phyloP scores from a whole-genome alignment of 352 stramenopile species.

The Plasmopara viticola region DNA sequence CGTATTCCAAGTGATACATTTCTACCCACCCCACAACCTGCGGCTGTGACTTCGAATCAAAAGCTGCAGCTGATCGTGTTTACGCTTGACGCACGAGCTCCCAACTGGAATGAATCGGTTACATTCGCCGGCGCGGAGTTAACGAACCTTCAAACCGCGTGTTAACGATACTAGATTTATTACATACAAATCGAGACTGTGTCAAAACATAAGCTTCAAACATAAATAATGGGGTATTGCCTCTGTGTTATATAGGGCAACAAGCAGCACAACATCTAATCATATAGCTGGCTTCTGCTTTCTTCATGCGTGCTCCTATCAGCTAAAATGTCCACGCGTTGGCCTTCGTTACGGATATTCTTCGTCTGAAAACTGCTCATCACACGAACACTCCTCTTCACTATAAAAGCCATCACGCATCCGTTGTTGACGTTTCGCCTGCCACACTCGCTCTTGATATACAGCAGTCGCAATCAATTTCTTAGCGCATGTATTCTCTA shows the following conservation, averaged over 20 bases:
- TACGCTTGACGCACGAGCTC: constrained; percentile 27
- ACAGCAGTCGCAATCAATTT: constrained; percentile 64
- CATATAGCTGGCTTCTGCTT: too few relatives aligned
- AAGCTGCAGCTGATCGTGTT: constrained; percentile 49
- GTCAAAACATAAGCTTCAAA: too few relatives aligned
- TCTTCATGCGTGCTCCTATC: too few relatives aligned
- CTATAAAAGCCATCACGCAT: constrained; percentile 28
- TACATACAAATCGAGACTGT: too few relatives aligned
- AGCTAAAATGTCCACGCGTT: too few relatives aligned
- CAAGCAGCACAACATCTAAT: too few relatives aligned
- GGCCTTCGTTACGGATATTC: constrained; percentile 14
- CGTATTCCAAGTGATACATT: constrained; percentile 29
- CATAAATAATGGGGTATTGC: too few relatives aligned
- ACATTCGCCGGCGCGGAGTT: constrained; percentile 32
- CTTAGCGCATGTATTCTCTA: constrained; percentile 71
- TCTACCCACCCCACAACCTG: constrained; percentile 34
- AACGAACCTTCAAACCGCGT: constrained; percentile 41
- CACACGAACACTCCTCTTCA: constrained; percentile 29
- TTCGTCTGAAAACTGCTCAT: constrained; percentile 38
- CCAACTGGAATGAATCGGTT: constrained; percentile 35
- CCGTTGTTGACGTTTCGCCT: constrained; percentile 44
- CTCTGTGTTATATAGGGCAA: too few relatives aligned
- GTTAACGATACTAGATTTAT: constrained; percentile 14
- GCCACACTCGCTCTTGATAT: constrained; percentile 71
- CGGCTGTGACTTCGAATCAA: constrained; percentile 30